Base-by-base conservation (phyloP, 495 filamentous ascomycete genomes). In the Trichoderma orchidacearum region DNA sequence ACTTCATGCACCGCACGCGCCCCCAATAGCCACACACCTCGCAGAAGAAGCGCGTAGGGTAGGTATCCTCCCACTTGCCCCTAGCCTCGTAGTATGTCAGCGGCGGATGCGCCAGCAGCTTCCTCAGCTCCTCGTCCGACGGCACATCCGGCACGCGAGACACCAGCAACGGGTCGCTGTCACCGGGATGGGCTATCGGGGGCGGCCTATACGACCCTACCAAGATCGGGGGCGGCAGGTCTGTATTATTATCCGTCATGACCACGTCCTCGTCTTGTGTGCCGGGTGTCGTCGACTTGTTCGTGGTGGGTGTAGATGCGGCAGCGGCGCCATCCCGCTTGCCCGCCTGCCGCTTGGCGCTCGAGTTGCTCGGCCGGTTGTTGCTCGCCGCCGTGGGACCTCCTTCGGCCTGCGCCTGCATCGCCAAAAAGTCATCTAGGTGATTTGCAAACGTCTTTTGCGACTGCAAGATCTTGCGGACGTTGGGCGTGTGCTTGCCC, bases 11-110 rank as follows among this genome's bases (percentile, higher is more conserved):
- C 68, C 79, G 81, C 29, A 90, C 85, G 60, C 85, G 78, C 1
- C 90, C 90, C 90, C 91, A 96, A 68, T 93, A 95, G 30, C 90
- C 90, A 70, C 90, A 96, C 53, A 91, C 84, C 63, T 86, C 87
- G 71, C 90, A 96, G 64, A 96, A 96, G 27, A 67, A 64, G 53
- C 89, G 75, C 54, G 75, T 71, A n/a, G 87, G 82, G 53, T 71
- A 62, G 35, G 64, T 68, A 8, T 61, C 67, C 7, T 45, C 61
- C 56, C 81, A 80, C 11, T 70, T 73, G 0, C 79, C 83, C n/a
- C 86, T 75, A 27, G 90, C 84, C 29, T 86, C 87, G 53, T 81
- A 78, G 66, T 95, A 95, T n/a, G 79, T 82, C 29, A 96, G 69
- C 21, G 90, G 85, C 27, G 87, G 85, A 34, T 81, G 83, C 1